Base-by-base conservation (phyloP, 805 yeast genomes). In the Saccharomycopsis fermentans region DNA sequence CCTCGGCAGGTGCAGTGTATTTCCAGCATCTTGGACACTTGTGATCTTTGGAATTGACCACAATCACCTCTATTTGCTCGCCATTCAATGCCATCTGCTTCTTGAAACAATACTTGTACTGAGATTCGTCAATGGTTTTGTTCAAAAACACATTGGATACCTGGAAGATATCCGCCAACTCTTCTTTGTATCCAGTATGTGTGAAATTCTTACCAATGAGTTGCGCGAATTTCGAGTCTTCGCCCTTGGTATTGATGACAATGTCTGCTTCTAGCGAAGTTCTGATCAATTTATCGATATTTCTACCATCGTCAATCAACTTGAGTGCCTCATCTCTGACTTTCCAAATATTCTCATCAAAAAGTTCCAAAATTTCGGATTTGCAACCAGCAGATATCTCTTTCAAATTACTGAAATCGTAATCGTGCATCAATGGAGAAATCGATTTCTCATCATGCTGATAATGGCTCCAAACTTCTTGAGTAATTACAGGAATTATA, bases 21-120 rank as follows among this genome's bases (percentile, higher is more conserved):
- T 88, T 88, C 99, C 99, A 94, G 71, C 99, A 94, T 68, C 99
- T 79, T 6, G 96, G 96, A 69, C 99, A 94, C 66, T 90, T 90
- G 56, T 72, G 71, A 1, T 73, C 66, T 0, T 68, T 59, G 0
- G 90, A 78, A 4, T 76, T 74, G 6, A 75, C 70, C 2, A 86
- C 77, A 2, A 27, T 17, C 16, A 61, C 32, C 68, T 62, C 3
- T 81, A 65, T 58, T 3, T 55, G 67, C 8, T 64, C 65, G 1
- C 69, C 74, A 6, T 65, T 69, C 2, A 76, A 62, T 1, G 62
- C 62, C 1, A 74, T 62, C n/a, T 63, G 58, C 64, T 55, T 69
- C 61, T 56, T 64, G 65, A 69, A 70, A 17, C 73, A 72, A 55
- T 66, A 70, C 21, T 40, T 36, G 40, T 39, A 11, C 35, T 58